Base-by-base conservation (phyloP, 2,329 filamentous ascomycete species). In the Fusarium sp. region DNA sequence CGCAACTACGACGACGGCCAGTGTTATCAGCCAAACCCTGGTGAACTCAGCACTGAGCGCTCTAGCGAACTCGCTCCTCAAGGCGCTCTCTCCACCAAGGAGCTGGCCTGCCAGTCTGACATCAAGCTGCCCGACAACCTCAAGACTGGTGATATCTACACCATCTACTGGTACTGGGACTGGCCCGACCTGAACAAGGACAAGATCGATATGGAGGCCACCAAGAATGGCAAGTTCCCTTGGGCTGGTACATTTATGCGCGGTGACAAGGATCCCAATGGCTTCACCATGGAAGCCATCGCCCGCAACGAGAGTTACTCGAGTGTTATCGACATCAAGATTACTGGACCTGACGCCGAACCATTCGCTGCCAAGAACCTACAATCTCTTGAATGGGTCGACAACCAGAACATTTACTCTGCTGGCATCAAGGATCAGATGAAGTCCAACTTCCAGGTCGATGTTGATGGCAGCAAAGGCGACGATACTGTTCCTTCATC, bases 81-180 rank as follows among this genome's bases (percentile, higher is more conserved):
- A 7, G 87, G 90, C 66, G 82, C 86, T 56, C 80, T 87, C 36
- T 87, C 87, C 81, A 89, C 88, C 32, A 82, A 83, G 51, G 89
- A 92, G 77, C 85, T 95, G 57, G 91, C 88, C 85, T 98, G 96
- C 83, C 95, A 98, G 82, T 91, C 91, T 41, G 91, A 96, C 79
- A 85, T 98, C 54, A 87, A 91, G 78, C 85, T 99, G 20, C 96
- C 96, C 1, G 79, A 85, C 10, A 88, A 93, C 75, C 85, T 90
- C 53, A 82, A 87, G n/a, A 81, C 86, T 15, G 90, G 90, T 50
- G 88, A 91, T 36, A 87, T 88, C 35, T 94, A 95, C 81, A 96
- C 94, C 7, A 84, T 98, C 58, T 97, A 98, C 86, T 98, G 96
- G 96, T 92, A 98, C 51, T 98, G 96, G 96, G 93, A 97, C 82